A percentile compares a stretch with the other conserved stretches of the same genome.
Conservation (phyloP, 1,139 yeast genomes). For the Nakaseomyces bracarensis region DNA sequence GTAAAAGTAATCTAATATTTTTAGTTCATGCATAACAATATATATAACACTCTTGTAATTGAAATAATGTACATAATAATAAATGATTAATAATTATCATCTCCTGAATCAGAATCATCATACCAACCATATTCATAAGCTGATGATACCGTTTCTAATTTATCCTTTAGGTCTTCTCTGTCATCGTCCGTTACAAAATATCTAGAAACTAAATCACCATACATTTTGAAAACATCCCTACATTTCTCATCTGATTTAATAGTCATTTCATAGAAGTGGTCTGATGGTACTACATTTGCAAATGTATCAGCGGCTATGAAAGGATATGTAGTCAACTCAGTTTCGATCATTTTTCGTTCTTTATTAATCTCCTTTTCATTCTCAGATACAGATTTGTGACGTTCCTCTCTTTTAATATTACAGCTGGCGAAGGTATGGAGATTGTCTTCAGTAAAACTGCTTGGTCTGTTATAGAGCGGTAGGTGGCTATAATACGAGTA, state of each 20-base stretch:
- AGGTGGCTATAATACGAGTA: slow-evolving; percentile 20
- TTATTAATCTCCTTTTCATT: not conserved
- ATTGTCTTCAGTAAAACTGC: slow-evolving; percentile 8
- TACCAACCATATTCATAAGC: slow-evolving; percentile 54
- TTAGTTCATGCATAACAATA: not conserved
- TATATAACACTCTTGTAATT: not conserved
- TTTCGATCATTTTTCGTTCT: not conserved
- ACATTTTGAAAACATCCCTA: slow-evolving; percentile 40
- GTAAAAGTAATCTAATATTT: not conserved
- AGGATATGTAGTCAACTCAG: slow-evolving; percentile 6
- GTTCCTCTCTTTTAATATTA: slow-evolving; percentile 28
- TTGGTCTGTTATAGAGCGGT: slow-evolving; percentile 10
- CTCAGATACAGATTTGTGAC: not conserved
- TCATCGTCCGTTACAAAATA: slow-evolving; percentile 47
- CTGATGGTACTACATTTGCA: slow-evolving; percentile 9
- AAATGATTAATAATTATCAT: slow-evolving; percentile 16
- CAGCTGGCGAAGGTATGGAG: slow-evolving; percentile 33
- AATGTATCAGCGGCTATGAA: not conserved
- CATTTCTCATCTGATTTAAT: slow-evolving; percentile 24
- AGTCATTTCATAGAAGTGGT: slow-evolving; percentile 12
- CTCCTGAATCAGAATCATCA: slow-evolving; percentile 37
- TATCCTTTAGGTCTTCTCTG: slow-evolving; percentile 56
- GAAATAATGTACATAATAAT: slow-evolving; percentile 1
- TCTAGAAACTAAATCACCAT: slow-evolving; percentile 41
- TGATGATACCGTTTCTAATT: slow-evolving; percentile 41